Evolutionary conservation across 208 protist genomes (phyloP).

Genomic region (Histomonas meleagridis): DNA sequence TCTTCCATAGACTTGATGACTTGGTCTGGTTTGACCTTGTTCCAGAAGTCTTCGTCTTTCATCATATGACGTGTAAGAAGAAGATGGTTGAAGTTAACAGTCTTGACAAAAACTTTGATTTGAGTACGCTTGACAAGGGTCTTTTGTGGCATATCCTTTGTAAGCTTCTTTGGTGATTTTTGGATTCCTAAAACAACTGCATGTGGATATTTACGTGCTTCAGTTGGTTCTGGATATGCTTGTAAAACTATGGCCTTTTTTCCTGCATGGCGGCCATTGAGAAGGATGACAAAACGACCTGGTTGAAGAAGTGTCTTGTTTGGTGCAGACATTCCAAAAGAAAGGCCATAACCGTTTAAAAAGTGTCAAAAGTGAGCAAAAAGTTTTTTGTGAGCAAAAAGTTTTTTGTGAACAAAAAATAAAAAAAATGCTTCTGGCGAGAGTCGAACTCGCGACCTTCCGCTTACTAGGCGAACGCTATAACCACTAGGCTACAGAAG

Average conservation of each 20-base stretch:
- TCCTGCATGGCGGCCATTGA: background rate
- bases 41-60: background rate
- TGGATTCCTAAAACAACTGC: background rate
- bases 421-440: slow-evolving; percentile 20
- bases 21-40: background rate
- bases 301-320: background rate
- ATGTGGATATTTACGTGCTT: background rate
- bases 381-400: no score
- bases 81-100: background rate
- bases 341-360: no score
- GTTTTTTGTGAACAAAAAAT: no score
- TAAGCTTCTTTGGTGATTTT: slow-evolving; percentile 15
- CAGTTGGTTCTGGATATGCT: background rate
- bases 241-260: background rate
- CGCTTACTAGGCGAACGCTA: slow-evolving; percentile 39
- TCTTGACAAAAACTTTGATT: background rate
- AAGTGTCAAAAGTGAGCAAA: no score
- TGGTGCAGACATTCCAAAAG: no score
- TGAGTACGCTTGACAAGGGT: background rate
- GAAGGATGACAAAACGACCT: background rate
- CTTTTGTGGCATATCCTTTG: background rate
- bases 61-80: background rate
- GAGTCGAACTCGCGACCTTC: slow-evolving; percentile 34
- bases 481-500: slow-evolving; percentile 37
- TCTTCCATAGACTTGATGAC: background rate